Evolutionary conservation across 371 early-diverging fungal species (phyloP), one percentile per base, ranked within the genome.

Genomic region (Mucor saturninus): DNA sequence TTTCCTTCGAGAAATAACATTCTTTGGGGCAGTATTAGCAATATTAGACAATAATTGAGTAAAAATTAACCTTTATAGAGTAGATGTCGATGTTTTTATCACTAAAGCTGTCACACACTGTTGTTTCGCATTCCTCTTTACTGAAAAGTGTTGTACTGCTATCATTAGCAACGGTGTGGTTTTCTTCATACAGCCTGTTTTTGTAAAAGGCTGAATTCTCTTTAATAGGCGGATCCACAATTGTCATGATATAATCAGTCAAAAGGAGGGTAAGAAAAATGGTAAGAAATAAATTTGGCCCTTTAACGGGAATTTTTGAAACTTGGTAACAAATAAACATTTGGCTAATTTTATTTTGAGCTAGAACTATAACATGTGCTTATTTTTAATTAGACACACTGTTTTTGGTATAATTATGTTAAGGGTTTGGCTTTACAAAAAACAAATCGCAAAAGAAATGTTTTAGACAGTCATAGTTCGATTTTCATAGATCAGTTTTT

Each of bases 151-250:
- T 26, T 32, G 52, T 29, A 32, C 38, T 40, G 15, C 30, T 48
- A 21, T 38, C 58, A 37, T 58, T 37, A 11, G 21, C 28, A 5
- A 21, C 46, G 21, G 0, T 9, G 6, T 28, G 11, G 26, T 48
- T 26, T 8, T 4, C 15, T 28, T 38, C n/a, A 13, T 10, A 35
- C 26, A 38, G 53, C 15, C n/a, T 32, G 15, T 39, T 15, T 32
- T 31, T 52, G 10, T 40, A 60, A 15, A 40, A 39, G 10, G 38
- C 37, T 30, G 52, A 42, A 9, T 29, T 39, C 5, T 60, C 60
- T 55, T 37, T 56, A 50, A 51, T 21, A 49, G 60, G 48, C 1
- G 65, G 50, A 30, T 59, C 61, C 15, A 50, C 35, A 40, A 55
- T 51, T 11, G 65, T 56, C 60, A 65, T 65, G 1, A 2, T 56